phyloP scores from a whole-genome alignment of 768 basidiomycete species.

The Boletus sensibilis region DNA sequence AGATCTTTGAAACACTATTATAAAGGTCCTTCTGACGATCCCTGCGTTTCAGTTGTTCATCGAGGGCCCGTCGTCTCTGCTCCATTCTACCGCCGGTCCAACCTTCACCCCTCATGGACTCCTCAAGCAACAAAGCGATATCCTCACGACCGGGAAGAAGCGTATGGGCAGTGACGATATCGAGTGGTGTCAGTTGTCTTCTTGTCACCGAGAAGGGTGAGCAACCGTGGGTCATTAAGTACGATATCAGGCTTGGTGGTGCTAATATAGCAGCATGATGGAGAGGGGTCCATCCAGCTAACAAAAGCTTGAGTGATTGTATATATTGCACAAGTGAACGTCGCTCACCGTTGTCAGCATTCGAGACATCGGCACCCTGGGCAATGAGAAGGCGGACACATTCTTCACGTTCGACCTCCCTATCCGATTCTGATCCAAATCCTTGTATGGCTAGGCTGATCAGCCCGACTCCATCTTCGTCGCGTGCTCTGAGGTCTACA shows the following conservation, averaged over 20 bases:
- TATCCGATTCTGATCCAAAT: conserved; percentile 77
- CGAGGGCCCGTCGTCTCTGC: conserved; percentile 56
- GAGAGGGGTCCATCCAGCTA: conserved; percentile 93
- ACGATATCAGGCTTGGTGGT: conserved; percentile 87
- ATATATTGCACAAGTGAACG: background rate
- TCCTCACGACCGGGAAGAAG: conserved; percentile 80
- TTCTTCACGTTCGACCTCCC: conserved; percentile 89
- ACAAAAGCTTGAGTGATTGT: conserved; percentile 5
- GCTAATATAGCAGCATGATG: conserved; percentile 89
- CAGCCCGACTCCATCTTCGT: conserved; percentile 84
- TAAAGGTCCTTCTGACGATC: conserved; percentile 55
- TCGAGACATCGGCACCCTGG: conserved; percentile 68
- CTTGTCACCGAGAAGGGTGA: conserved; percentile 76
- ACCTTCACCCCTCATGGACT: conserved; percentile 83
- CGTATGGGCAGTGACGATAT: conserved; percentile 85
- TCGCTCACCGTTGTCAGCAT: conserved; percentile 60
- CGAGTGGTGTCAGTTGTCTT: conserved; percentile 81
- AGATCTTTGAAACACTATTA: conserved; percentile 54
- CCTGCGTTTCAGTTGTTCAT: conserved; percentile 55
- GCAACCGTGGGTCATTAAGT: conserved; percentile 90
- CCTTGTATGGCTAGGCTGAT: conserved; percentile 78
- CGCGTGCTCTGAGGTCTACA: conserved; percentile 67
- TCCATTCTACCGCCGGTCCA: conserved; percentile 81
- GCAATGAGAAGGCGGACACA: conserved; percentile 76
- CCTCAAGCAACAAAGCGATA: conserved; percentile 82